phyloP scores from a whole-genome alignment of 768 basidiomycete genomes.

The Trametes gibbosa region DNA sequence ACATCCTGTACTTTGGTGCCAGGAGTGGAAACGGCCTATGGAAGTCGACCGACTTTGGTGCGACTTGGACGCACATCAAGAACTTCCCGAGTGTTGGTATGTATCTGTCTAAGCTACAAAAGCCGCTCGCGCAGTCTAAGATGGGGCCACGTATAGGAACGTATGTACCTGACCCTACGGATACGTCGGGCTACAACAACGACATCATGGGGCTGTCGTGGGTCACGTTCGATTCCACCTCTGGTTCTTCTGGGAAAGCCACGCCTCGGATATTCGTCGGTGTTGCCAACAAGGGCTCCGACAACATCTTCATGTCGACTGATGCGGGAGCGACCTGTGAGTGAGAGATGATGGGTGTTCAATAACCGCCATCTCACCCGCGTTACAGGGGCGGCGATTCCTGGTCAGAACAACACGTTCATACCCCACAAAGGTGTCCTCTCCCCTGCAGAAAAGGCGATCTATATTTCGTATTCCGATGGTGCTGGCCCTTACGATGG shows the following conservation, averaged over 20 bases:
- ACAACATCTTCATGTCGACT: conserved; percentile 54
- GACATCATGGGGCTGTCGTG: conserved; percentile 49
- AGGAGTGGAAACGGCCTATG: conserved; percentile 63
- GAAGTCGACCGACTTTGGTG: conserved; percentile 61
- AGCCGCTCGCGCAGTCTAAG: too few species aligned
- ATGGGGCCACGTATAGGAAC: conserved; percentile 36
- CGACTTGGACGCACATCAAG: conserved; percentile 58
- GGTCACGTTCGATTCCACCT: conserved; percentile 61
- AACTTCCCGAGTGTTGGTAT: conserved; percentile 56
- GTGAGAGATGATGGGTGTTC: conserved; percentile 12
- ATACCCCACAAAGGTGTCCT: conserved; percentile 68
- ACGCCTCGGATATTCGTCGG: conserved; percentile 69
- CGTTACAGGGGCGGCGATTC: conserved; percentile 49
- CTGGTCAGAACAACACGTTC: conserved; percentile 55
- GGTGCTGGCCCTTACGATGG: conserved; percentile 66
- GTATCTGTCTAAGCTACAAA: neutral
- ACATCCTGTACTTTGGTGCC: conserved; percentile 62
- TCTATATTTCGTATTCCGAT: conserved; percentile 62
- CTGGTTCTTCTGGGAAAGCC: conserved; percentile 49
- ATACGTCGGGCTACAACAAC: conserved; percentile 40
- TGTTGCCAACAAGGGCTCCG: conserved; percentile 53
- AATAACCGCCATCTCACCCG: neutral
- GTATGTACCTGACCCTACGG: conserved; percentile 51
- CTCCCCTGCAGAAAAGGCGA: conserved; percentile 50
- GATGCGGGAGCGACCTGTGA: conserved; percentile 58